Conservation (phyloP, 306 rosid species). For the Quercus gilva region DNA sequence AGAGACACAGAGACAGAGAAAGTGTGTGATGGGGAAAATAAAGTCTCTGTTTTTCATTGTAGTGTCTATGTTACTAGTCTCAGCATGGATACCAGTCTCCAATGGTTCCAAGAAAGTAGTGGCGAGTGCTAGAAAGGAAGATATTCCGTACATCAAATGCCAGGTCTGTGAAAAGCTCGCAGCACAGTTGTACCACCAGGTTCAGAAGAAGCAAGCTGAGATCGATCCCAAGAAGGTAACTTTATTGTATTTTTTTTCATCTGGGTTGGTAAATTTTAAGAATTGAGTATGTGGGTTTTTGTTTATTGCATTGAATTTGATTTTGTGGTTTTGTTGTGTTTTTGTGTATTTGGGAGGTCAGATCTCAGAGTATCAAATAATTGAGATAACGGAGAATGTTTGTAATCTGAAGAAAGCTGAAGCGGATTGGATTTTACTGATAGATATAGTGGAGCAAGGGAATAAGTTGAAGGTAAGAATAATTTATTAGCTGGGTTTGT, state of each 20-base stretch:
- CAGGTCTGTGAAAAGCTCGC: slow-evolving; percentile 92
- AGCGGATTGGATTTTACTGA: slow-evolving; percentile 91
- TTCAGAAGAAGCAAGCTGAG: slow-evolving; percentile 68
- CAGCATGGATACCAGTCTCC: slow-evolving; percentile 50
- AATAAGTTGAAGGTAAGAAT: slow-evolving; percentile 67
- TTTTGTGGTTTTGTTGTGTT: neutral
- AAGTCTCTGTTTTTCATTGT: slow-evolving; percentile 33
- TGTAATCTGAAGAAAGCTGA: slow-evolving; percentile 87
- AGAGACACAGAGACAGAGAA: neutral
- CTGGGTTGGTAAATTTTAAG: slow-evolving; percentile 22
- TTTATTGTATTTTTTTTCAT: neutral
- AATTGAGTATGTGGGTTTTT: slow-evolving; percentile 12
- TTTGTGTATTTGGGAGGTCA: slow-evolving; percentile 23
- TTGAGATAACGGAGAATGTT: slow-evolving; percentile 91
- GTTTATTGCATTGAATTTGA: slow-evolving; percentile 6
- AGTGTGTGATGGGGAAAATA: slow-evolving; percentile 32
- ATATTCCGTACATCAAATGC: slow-evolving; percentile 76
- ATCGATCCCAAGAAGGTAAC: slow-evolving; percentile 82
- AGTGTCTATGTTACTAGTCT: slow-evolving; percentile 37
- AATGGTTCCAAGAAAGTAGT: slow-evolving; percentile 62
- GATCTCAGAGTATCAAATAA: slow-evolving; percentile 91
- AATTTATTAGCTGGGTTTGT: neutral
- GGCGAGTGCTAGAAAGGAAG: slow-evolving; percentile 72
- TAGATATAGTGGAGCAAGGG: slow-evolving; percentile 79
- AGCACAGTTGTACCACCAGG: slow-evolving; percentile 64